A percentile compares a stretch with the other conserved stretches of the same genome.
phyloP scores from a whole-genome alignment of 1,139 yeast species.

The Magnusiomyces paraingens region DNA sequence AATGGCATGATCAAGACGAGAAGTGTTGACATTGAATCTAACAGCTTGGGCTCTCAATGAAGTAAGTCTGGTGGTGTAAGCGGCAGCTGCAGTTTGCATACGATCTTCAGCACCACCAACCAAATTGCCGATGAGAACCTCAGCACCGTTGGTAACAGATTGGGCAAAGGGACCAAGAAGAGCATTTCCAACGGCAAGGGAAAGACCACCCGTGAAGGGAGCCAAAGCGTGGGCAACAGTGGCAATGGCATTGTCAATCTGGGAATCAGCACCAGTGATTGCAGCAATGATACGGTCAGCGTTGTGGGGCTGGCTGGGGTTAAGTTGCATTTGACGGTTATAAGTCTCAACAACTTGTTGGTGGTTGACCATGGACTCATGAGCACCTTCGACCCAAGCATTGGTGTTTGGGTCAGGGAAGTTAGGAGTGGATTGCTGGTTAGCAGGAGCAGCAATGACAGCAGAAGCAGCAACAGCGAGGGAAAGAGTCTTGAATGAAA shows the following conservation, averaged over 20 bases:
- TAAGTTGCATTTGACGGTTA: constrained; percentile 12
- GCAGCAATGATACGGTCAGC: constrained; percentile 18
- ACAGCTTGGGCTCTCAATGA: constrained; percentile 1
- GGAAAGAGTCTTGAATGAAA: constrained; percentile 4
- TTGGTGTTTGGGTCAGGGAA: neutral
- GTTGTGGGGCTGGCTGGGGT: constrained; percentile 18
- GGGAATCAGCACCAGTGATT: constrained; percentile 25
- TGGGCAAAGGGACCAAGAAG: constrained; percentile 30
- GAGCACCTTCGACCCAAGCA: constrained; percentile 11
- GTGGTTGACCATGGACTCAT: constrained; percentile 19
- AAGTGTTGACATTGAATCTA: constrained; percentile 1
- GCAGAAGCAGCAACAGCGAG: constrained; percentile 3
- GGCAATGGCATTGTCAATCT: constrained; percentile 25
- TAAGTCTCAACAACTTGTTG: constrained; percentile 21
- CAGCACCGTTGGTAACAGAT: constrained; percentile 32
- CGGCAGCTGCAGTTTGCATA: constrained; percentile 6
- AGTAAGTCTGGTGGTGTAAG: constrained; percentile 12
- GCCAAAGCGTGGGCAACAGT: constrained; percentile 23
- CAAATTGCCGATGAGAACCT: constrained; percentile 25
- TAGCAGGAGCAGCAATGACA: neutral
- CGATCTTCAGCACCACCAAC: constrained; percentile 20
- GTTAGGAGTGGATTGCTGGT: neutral
- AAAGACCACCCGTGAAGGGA: constrained; percentile 24
- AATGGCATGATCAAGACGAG: constrained; percentile 1
- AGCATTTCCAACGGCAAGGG: constrained; percentile 23